Percentiles rank a stretch among this genome's conserved stretches.
Conservation (phyloP, 177 flowering plant genomes). For the Vitis hybrid region DNA sequence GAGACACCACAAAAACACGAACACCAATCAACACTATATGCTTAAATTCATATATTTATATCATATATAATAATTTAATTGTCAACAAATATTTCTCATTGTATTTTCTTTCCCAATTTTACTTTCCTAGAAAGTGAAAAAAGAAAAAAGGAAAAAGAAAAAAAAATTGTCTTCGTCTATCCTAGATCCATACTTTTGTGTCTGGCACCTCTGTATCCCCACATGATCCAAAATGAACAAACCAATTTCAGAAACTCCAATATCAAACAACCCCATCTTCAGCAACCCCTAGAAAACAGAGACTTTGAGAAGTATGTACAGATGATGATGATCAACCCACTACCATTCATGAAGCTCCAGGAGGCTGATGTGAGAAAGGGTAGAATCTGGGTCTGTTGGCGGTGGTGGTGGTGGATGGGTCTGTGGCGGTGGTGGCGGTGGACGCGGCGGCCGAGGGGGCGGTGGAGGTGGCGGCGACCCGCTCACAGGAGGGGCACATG, state of each 20-base stretch:
- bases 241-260: too few relatives aligned
- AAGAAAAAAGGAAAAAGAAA: neutral
- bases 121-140: constrained; percentile 4
- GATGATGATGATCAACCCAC: neutral
- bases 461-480: constrained; percentile 24
- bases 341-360: constrained; percentile 17
- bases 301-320: neutral
- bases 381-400: constrained; percentile 17
- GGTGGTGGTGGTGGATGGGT: neutral
- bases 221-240: too few relatives aligned
- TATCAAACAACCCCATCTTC: too few relatives aligned
- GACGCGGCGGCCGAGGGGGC: constrained; percentile 5
- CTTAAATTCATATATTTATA: too few relatives aligned
- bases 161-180: constrained; percentile 2
- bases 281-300: neutral
- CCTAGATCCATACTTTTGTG: neutral
- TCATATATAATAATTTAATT: neutral
- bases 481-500: constrained; percentile 60
- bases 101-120: neutral
- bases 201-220: neutral
- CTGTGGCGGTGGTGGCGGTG: neutral
- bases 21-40: too few relatives aligned
- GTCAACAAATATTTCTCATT: neutral
- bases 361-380: constrained; percentile 19
- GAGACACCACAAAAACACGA: too few relatives aligned